Conservation (phyloP, 805 yeast genomes). For the Candida namnaoensis region DNA sequence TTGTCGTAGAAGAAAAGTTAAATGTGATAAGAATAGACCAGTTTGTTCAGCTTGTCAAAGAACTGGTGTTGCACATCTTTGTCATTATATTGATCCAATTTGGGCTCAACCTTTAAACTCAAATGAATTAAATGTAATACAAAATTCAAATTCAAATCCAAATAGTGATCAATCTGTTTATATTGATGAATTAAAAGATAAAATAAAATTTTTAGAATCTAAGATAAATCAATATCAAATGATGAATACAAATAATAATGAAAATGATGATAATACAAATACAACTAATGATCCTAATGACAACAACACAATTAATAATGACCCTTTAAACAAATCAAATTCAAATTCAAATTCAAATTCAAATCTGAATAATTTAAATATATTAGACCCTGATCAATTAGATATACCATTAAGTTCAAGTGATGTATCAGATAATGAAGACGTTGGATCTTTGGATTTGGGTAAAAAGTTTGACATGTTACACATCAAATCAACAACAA, state of each 20-base stretch:
- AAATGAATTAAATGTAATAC: conserved; percentile 30
- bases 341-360: no score
- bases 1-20: conserved; percentile 42
- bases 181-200: no score
- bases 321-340: no score
- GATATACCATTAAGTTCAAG: neutral
- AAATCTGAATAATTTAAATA: no score
- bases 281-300: neutral
- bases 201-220: no score
- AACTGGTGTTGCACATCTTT: conserved; percentile 49
- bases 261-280: conserved; percentile 9
- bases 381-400: no score
- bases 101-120: conserved; percentile 43
- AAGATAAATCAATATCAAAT: no score
- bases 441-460: conserved; percentile 25
- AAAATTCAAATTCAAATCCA: no score
- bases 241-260: conserved; percentile 9
- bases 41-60: conserved; percentile 48
- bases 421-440: conserved; percentile 15
- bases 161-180: conserved; percentile 4
- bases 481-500: conserved; percentile 32
- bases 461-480: conserved; percentile 35
- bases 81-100: conserved; percentile 49
- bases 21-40: conserved; percentile 42
- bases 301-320: neutral